Base-by-base conservation (phyloP, 768 basidiomycete species). In the Leccinum sublutescens region DNA sequence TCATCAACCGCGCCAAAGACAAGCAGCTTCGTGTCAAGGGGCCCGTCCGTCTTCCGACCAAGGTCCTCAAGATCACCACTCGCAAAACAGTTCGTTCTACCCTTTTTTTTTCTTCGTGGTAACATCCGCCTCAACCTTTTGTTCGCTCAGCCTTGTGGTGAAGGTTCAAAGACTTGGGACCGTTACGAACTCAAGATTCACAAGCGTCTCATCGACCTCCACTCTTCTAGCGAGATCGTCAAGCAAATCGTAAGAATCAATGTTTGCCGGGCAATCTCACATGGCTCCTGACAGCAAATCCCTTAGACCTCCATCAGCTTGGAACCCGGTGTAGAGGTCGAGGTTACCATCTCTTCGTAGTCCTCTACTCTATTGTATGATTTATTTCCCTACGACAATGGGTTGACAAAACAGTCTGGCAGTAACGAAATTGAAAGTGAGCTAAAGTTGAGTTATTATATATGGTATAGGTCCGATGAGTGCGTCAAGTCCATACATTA, bases 91-190 rank as follows among this genome's bases (percentile, higher is more conserved):
- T 95, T 62, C 66, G 91, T 82, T 82, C 7, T 17, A 9, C 19
- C 6, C 29, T 23, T 0, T 9, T 23, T 34, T 11, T 60, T 62
- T 8, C 8, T 12, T 17, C 8, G 3, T 38, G 15, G 1, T 7
- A 5, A 4, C 15, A 40, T 9, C 2, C 36, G 17, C 40, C 62
- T 53, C 40, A n/a, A 58, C 50, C 50, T 1, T 17, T 60, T 34
- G 5, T 3, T 23, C 51, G 19, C 45, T 9, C 68, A 97, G 93
- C 92, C 97, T 78, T 98, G 97, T 74, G 97, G 97, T 93, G 97
- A 98, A 80, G 97, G 97, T 83, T 98, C 97, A 68, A 99, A 99
- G 88, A 99, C 97, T 74, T 99, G 97, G 97, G 97, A 99, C 80
- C 88, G 93, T 70, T 98, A 95, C 80, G 96, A 99, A 80, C 88